Evolutionary conservation across 2,329 filamentous ascomycete species (phyloP).

Genomic region (Grosmannia huntii): DNA sequence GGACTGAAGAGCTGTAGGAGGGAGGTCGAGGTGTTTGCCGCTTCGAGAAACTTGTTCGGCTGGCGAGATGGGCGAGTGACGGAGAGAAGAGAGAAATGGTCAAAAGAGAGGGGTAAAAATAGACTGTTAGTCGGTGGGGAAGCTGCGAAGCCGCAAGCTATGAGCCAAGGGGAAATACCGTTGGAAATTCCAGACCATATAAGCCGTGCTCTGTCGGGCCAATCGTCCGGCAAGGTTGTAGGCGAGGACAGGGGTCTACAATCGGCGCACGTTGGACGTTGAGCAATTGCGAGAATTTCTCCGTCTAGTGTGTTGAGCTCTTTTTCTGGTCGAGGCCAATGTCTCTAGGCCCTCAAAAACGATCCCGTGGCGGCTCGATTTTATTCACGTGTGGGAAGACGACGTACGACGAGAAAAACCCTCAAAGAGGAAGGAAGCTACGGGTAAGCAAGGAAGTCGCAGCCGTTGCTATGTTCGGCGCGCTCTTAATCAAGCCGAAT

Average conservation of each 20-base stretch:
- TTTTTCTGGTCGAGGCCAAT: neutral
- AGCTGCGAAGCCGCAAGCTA: neutral
- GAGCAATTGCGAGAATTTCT: slow-evolving; percentile 11
- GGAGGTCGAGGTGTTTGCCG: neutral
- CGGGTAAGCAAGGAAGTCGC: neutral
- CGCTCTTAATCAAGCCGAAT: neutral
- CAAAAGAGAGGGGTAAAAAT: neutral
- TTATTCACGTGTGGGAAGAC: neutral
- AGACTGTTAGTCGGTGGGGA: neutral
- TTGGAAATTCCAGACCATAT: neutral
- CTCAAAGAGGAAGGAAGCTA: neutral
- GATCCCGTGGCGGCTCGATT: neutral
- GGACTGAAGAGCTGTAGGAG: neutral
- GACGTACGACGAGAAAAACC: neutral
- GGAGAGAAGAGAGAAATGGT: neutral
- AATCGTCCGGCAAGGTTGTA: neutral
- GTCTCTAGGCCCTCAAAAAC: neutral
- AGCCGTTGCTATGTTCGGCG: neutral
- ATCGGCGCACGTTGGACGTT: neutral
- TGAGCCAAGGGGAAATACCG: neutral
- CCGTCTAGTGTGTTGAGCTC: neutral
- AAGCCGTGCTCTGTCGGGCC: neutral
- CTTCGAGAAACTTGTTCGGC: neutral
- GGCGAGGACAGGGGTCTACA: neutral
- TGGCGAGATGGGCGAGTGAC: neutral